Conservation (phyloP, 768 basidiomycete species). For the Leucosporidium creatinivorum region DNA sequence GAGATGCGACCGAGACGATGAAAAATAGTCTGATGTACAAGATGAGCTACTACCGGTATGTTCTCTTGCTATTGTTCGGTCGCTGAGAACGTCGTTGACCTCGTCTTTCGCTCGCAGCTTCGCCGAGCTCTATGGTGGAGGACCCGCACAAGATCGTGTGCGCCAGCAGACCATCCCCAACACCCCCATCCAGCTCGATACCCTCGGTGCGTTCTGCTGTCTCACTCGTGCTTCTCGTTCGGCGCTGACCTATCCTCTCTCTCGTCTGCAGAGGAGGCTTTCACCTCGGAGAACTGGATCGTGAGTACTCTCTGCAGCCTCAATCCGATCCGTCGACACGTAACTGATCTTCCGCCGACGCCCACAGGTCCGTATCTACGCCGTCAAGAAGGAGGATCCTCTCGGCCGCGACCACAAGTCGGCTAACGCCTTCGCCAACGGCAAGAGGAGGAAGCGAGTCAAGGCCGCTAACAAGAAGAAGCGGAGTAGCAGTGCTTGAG, state of each 20-base stretch:
- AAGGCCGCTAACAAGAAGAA: conserved; percentile 1
- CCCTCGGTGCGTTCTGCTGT: conserved; percentile 57
- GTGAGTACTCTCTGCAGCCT: conserved; percentile 47
- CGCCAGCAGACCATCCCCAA: conserved; percentile 75
- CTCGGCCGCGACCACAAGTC: conserved; percentile 83
- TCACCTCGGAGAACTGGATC: conserved; percentile 99
- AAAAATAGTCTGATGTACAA: conserved; percentile 97
- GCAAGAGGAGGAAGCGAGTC: conserved; percentile 73
- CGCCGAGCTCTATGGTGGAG: conserved; percentile 73
- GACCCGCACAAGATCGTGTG: conserved; percentile 72
- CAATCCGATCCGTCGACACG: not conserved
- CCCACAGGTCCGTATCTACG: conserved; percentile 76
- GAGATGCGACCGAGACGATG: conserved; percentile 75
- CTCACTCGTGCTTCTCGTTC: conserved; percentile 5
- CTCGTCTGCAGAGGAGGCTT: conserved; percentile 73
- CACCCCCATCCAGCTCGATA: conserved; percentile 72
- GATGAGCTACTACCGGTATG: conserved; percentile 89
- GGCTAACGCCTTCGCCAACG: conserved; percentile 73
- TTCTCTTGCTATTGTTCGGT: not conserved
- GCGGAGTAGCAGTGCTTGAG: not conserved
- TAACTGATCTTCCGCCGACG: not conserved
- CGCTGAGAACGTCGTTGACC: not conserved
- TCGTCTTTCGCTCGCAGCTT: conserved; percentile 53
- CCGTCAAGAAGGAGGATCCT: conserved; percentile 87
- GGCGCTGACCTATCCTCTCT: not conserved